Evolutionary conservation across 1,139 yeast species (phyloP).

Genomic region (Sugiyamaella neomexicana): DNA sequence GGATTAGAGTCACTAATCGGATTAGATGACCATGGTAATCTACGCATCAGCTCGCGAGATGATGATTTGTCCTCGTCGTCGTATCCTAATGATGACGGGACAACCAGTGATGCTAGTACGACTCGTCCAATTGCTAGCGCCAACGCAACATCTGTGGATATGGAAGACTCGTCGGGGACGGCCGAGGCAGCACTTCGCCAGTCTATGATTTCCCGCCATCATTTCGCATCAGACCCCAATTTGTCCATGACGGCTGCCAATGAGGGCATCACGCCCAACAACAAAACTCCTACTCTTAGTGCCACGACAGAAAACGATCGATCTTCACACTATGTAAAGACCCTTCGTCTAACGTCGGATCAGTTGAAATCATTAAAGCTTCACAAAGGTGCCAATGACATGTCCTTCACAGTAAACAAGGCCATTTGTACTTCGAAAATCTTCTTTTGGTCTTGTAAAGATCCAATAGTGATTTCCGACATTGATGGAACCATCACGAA

Average conservation of each 20-base stretch:
- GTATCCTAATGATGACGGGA: slow-evolving; percentile 7
- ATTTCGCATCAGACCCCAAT: slow-evolving; percentile 24
- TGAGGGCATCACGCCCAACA: neutral
- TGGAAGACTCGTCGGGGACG: too few relatives aligned
- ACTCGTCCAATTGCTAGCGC: neutral
- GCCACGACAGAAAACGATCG: slow-evolving; percentile 12
- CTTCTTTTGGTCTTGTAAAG: slow-evolving; percentile 78
- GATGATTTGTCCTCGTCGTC: slow-evolving; percentile 21
- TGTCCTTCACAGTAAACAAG: slow-evolving; percentile 74
- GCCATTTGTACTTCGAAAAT: slow-evolving; percentile 74
- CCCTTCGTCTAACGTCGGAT: slow-evolving; percentile 87
- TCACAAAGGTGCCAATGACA: slow-evolving; percentile 74
- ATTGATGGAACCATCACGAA: slow-evolving; percentile 98
- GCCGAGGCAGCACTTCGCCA: slow-evolving; percentile 13
- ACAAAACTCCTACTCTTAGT: neutral
- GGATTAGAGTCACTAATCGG: slow-evolving; percentile 49
- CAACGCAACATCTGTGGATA: too few relatives aligned
- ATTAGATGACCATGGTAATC: slow-evolving; percentile 71
- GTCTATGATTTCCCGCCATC: slow-evolving; percentile 22
- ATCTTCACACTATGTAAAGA: slow-evolving; percentile 60
- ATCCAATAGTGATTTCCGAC: slow-evolving; percentile 94
- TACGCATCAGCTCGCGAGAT: slow-evolving; percentile 57
- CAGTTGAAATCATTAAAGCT: slow-evolving; percentile 75
- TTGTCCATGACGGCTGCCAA: neutral
- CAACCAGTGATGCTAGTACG: slow-evolving; percentile 10